A percentile compares a stretch with the other conserved stretches of the same genome.
Conservation (phyloP, 768 basidiomycete species). For the Agaricus subrufescens region DNA sequence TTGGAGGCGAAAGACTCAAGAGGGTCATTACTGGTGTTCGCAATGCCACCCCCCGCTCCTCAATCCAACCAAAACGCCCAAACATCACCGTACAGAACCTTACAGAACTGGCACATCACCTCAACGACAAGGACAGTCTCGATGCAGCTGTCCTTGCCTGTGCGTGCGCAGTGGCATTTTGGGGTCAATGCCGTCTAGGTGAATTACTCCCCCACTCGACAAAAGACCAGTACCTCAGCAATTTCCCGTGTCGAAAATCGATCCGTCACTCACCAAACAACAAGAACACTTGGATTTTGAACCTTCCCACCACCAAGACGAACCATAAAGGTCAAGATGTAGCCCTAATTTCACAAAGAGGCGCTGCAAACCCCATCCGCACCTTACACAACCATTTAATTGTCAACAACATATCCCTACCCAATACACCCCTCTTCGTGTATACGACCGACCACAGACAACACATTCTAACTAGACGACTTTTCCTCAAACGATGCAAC, state of each 20-base stretch:
- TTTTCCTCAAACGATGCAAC: constrained; percentile 10
- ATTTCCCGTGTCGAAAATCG: constrained; percentile 10
- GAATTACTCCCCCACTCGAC: constrained; percentile 14
- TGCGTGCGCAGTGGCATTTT: constrained; percentile 29
- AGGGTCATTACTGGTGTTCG: constrained; percentile 8
- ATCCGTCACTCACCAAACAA: constrained; percentile 11
- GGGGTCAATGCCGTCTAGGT: constrained; percentile 26
- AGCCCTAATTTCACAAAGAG: constrained; percentile 17
- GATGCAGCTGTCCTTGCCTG: constrained; percentile 28
- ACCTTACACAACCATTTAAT: constrained; percentile 21
- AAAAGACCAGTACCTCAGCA: too few relatives aligned
- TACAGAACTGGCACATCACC: not conserved
- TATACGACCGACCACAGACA: not conserved
- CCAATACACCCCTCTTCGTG: constrained; percentile 13
- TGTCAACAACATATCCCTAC: constrained; percentile 15
- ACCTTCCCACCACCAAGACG: constrained; percentile 34
- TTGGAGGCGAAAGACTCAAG: constrained; percentile 21
- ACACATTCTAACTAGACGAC: constrained; percentile 4
- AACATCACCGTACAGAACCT: not conserved
- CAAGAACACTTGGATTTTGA: constrained; percentile 9
- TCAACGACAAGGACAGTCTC: constrained; percentile 19
- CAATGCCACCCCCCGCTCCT: not conserved
- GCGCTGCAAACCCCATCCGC: constrained; percentile 10
- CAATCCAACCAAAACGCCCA: too few relatives aligned
- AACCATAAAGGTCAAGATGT: constrained; percentile 20